Conservation (phyloP, 2,329 filamentous ascomycete genomes). For the Annulohypoxylon truncatum region DNA sequence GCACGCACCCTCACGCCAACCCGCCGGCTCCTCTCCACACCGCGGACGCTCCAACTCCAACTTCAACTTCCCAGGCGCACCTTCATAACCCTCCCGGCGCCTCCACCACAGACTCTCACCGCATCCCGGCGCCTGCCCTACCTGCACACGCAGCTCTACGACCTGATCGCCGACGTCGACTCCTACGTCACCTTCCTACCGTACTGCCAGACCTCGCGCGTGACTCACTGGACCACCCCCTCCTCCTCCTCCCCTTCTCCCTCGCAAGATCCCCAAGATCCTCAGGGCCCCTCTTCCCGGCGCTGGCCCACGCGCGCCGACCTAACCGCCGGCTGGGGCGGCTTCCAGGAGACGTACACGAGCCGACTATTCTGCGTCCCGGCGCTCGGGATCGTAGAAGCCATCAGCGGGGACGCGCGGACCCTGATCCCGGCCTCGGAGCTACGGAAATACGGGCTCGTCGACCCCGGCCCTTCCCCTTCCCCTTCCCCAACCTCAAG, state of each 20-base stretch:
- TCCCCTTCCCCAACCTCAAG: background rate
- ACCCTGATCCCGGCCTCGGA: conserved; percentile 56
- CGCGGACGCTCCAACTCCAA: background rate
- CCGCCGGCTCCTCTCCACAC: background rate
- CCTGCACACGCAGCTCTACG: conserved; percentile 76
- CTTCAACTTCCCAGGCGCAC: conserved; percentile 46
- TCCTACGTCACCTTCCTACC: conserved; percentile 90
- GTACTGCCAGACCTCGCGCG: conserved; percentile 81
- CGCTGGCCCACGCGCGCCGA: conserved; percentile 79
- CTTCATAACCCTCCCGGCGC: conserved; percentile 39
- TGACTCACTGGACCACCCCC: conserved; percentile 77
- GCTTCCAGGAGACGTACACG: conserved; percentile 85
- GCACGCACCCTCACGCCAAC: conserved; percentile 12
- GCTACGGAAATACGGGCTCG: conserved; percentile 46
- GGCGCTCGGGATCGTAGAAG: conserved; percentile 75
- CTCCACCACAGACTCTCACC: conserved; percentile 70
- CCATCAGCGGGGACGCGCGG: conserved; percentile 71
- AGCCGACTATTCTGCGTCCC: conserved; percentile 83
- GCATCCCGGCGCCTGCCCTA: conserved; percentile 84
- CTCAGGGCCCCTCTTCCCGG: no score
- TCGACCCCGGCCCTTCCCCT: conserved; percentile 8
- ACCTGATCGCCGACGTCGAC: conserved; percentile 87
- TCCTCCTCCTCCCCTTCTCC: conserved; percentile 1
- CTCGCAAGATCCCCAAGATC: no score
- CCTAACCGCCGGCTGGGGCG: conserved; percentile 86